phyloP scores from a whole-genome alignment of 495 filamentous ascomycete genomes.

The Xylaria nigripes region DNA sequence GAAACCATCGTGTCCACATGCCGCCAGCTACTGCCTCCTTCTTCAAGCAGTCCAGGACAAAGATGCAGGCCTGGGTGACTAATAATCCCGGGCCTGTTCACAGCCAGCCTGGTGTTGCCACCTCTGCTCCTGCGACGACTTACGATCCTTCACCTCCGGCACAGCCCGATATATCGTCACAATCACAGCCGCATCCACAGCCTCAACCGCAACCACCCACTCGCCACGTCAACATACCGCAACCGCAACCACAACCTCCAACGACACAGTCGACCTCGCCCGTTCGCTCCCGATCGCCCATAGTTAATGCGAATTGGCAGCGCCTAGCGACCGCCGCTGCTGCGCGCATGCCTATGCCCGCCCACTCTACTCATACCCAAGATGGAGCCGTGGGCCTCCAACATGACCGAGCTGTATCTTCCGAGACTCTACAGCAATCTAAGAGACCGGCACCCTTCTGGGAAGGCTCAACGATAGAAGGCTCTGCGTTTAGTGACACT shows the following conservation, averaged over 20 bases:
- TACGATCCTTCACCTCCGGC: conserved; percentile 14
- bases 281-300: conserved; percentile 24
- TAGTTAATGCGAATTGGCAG: conserved; percentile 24
- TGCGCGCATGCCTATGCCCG: conserved; percentile 16
- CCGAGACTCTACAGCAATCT: conserved; percentile 20
- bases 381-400: conserved; percentile 18
- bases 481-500: conserved; percentile 27
- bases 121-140: conserved; percentile 17
- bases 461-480: conserved; percentile 26
- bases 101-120: conserved; percentile 17
- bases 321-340: conserved; percentile 15
- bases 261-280: conserved; percentile 19
- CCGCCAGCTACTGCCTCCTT: conserved; percentile 21
- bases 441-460: conserved; percentile 21
- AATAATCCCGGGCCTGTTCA: conserved; percentile 16
- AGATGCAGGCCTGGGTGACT: conserved; percentile 29
- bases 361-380: conserved; percentile 17
- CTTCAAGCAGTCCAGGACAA: conserved; percentile 25
- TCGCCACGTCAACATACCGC: conserved; percentile 24
- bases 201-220: conserved; percentile 7
- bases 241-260: conserved; percentile 16
- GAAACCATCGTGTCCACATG: conserved; percentile 18
- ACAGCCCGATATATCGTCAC: conserved; percentile 4
- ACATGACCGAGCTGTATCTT: conserved; percentile 15
- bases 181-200: conserved; percentile 1